A percentile compares a stretch with the other conserved stretches of the same genome.
phyloP scores from a whole-genome alignment of 2,329 filamentous ascomycete species.

The Emmonsiellopsis sp. region DNA sequence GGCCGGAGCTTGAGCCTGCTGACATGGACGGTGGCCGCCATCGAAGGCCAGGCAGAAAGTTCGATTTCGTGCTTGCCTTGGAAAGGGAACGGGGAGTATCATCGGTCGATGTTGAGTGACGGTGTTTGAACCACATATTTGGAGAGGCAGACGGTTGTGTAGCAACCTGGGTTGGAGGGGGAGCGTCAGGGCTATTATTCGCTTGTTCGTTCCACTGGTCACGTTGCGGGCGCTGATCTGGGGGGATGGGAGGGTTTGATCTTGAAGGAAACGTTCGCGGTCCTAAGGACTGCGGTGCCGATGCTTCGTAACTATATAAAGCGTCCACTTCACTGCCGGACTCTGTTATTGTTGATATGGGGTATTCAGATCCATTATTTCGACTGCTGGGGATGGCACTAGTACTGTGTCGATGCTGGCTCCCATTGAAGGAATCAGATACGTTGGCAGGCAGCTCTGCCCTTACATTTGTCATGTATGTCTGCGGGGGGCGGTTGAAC shows the following conservation, averaged over 20 bases:
- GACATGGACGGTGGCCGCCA: background rate
- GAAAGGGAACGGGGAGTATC: background rate
- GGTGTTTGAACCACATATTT: background rate
- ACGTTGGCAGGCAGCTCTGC: background rate
- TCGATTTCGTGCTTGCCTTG: background rate
- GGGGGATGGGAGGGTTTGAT: background rate
- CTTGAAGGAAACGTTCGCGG: background rate
- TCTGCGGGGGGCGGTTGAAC: background rate
- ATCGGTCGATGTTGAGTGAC: background rate
- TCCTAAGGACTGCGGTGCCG: background rate
- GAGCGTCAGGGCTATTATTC: background rate
- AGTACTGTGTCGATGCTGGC: background rate
- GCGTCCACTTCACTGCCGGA: background rate
- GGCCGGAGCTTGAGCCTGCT: background rate
- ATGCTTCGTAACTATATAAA: background rate
- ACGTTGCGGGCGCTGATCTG: background rate
- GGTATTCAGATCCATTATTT: constrained; percentile 2
- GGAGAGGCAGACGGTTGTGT: background rate
- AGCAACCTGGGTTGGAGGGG: background rate
- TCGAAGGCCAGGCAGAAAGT: background rate
- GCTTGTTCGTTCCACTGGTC: background rate
- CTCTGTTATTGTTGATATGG: constrained; percentile 1
- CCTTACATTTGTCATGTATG: background rate
- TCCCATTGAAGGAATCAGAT: background rate
- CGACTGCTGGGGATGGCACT: background rate